A percentile compares a stretch with the other conserved stretches of the same genome.
Evolutionary conservation across 2,329 filamentous ascomycete species (phyloP).

Genomic region (Colletotrichum simmondsii): DNA sequence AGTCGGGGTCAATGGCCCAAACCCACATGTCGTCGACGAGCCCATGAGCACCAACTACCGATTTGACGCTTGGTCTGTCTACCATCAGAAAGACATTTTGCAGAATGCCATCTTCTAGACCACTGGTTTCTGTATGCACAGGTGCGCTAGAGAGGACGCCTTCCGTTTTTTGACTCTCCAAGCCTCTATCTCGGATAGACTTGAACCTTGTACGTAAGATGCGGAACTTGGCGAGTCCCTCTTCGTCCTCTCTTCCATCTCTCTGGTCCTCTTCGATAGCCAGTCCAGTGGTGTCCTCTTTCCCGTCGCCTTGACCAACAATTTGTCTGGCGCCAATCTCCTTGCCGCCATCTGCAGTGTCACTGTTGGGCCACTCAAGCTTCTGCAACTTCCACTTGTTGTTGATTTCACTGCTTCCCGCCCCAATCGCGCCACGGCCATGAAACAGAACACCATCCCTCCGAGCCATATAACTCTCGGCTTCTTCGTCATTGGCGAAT

Average conservation of each 20-base stretch:
- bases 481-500: neutral
- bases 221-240: neutral
- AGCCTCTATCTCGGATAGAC: neutral
- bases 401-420: neutral
- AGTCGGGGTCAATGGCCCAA: constrained; percentile 1
- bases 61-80: neutral
- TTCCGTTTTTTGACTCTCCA: neutral
- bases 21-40: constrained; percentile 15
- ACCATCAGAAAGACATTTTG: neutral
- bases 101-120: neutral
- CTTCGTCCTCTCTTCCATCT: neutral
- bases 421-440: neutral
- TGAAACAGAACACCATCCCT: neutral
- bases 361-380: neutral
- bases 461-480: neutral
- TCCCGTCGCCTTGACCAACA: neutral
- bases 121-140: neutral
- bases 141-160: neutral
- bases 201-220: neutral
- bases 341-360: neutral
- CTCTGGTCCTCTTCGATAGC: neutral
- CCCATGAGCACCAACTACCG: neutral
- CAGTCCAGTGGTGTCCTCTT: neutral
- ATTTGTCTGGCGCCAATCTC: neutral
- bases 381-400: neutral